These are phyloP conservation scores for Neobulgaria alba DNA, from an alignment of 2,329 filamentous ascomycete species.

Conservation along the genomic window DNA sequence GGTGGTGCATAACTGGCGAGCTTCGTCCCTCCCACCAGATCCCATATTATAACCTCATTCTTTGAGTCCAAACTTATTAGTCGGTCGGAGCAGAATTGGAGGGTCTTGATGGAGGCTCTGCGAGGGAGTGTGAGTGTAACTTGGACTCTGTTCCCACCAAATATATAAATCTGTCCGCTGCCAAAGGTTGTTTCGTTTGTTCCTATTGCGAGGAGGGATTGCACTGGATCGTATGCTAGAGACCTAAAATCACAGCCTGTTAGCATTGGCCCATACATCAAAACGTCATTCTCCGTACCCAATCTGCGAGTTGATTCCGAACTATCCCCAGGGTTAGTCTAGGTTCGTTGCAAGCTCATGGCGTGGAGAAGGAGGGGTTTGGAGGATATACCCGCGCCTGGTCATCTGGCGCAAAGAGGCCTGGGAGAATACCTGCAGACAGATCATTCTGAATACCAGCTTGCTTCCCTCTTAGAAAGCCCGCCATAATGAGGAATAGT, in stretches of 20 bases:
- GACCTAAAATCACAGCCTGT: no score
- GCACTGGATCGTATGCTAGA: slow-evolving; percentile 85
- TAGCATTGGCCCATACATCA: no score
- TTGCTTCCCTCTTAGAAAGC: slow-evolving; percentile 87
- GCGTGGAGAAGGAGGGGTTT: no score
- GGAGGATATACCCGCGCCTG: no score
- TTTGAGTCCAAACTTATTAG: slow-evolving; percentile 77
- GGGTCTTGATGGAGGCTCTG: slow-evolving; percentile 62
- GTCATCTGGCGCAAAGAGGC: slow-evolving; percentile 76
- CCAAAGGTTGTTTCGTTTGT: slow-evolving; percentile 84
- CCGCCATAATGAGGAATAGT: slow-evolving; percentile 52
- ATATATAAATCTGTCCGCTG: slow-evolving; percentile 78
- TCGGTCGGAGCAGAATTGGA: slow-evolving; percentile 82
- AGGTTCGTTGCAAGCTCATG: no score
- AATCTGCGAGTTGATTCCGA: slow-evolving; percentile 72
- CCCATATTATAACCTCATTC: slow-evolving; percentile 79
- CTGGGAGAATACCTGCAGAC: slow-evolving; percentile 68
- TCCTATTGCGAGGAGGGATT: slow-evolving; percentile 86
- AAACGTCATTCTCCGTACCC: no score
- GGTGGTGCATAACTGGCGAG: slow-evolving; percentile 66
- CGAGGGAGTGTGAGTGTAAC: slow-evolving; percentile 64
- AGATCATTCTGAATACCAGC: slow-evolving; percentile 87
- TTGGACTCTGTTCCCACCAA: slow-evolving; percentile 73
- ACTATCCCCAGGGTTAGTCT: no score
- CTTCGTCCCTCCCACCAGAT: slow-evolving; percentile 60